Percentiles rank a stretch among this genome's conserved stretches.
Evolutionary conservation across 805 yeast genomes (phyloP).

Genomic region (Scheffersomyces amazonensis): DNA sequence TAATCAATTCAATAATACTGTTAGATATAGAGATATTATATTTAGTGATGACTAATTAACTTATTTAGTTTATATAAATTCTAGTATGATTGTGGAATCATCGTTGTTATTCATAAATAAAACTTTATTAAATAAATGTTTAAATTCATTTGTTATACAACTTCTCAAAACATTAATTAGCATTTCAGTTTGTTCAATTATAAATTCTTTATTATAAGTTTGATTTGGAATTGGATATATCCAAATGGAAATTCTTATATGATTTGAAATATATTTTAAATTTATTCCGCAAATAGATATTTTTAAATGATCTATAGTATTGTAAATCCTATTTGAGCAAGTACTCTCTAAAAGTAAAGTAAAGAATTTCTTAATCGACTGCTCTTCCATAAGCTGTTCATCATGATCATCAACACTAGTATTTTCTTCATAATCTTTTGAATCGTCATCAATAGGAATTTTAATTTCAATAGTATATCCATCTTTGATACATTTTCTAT

Average conservation of each 20-base stretch:
- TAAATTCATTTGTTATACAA: constrained; percentile 4
- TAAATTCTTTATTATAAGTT: background rate
- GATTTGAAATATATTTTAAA: constrained; percentile 7
- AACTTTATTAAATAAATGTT: constrained; percentile 1
- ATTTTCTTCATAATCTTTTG: background rate
- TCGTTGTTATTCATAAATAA: background rate
- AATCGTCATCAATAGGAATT: constrained; percentile 3
- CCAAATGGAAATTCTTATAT: constrained; percentile 15
- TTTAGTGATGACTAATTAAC: too few relatives aligned
- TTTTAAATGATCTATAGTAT: constrained; percentile 7
- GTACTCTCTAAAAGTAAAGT: background rate
- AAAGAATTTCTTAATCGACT: background rate
- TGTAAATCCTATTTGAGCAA: background rate
- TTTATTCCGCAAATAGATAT: constrained; percentile 14
- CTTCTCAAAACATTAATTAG: constrained; percentile 1
- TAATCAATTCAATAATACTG: too few relatives aligned
- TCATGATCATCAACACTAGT: background rate
- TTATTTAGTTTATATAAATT: background rate
- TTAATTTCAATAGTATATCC: constrained; percentile 16
- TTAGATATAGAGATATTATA: too few relatives aligned
- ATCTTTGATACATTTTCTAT: constrained; percentile 10
- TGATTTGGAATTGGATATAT: constrained; percentile 7
- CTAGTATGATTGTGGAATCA: background rate
- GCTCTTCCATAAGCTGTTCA: too few relatives aligned
- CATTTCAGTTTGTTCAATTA: background rate